A percentile compares a stretch with the other conserved stretches of the same genome.
phyloP scores from a whole-genome alignment of 2,329 filamentous ascomycete genomes.

The Fusarium begoniae region DNA sequence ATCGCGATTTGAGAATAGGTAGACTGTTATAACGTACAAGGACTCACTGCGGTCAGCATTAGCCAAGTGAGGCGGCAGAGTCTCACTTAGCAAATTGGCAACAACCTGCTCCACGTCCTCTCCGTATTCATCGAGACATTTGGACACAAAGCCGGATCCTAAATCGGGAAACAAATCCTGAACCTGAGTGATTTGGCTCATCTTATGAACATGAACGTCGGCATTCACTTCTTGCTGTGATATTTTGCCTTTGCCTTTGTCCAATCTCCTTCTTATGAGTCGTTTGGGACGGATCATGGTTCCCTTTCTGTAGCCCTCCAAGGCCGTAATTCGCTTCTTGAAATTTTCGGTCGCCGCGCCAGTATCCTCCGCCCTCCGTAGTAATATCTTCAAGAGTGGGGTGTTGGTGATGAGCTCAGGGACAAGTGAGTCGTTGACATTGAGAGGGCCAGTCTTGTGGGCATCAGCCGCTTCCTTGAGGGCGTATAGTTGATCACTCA shows the following conservation, averaged over 20 bases:
- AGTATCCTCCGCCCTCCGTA: constrained; percentile 60
- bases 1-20: background rate
- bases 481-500: constrained; percentile 85
- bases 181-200: constrained; percentile 88
- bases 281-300: constrained; percentile 61
- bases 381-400: constrained; percentile 73
- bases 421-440: constrained; percentile 76
- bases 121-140: constrained; percentile 79
- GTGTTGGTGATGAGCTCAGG: constrained; percentile 84
- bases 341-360: constrained; percentile 63
- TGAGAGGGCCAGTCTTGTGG: constrained; percentile 64
- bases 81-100: constrained; percentile 81
- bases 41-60: constrained; percentile 70
- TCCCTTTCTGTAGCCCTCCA: constrained; percentile 69
- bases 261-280: constrained; percentile 62
- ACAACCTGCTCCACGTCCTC: constrained; percentile 83
- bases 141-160: constrained; percentile 82
- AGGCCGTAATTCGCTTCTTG: constrained; percentile 66
- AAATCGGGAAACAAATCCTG: constrained; percentile 93
- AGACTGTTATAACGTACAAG: constrained; percentile 56
- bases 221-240: constrained; percentile 50
- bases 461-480: constrained; percentile 77
- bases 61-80: constrained; percentile 74
- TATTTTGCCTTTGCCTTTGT: constrained; percentile 71
- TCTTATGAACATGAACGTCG: constrained; percentile 77